Conservation (phyloP, 1,284 basidiomycete species). For the Ustilago cynodontis region DNA sequence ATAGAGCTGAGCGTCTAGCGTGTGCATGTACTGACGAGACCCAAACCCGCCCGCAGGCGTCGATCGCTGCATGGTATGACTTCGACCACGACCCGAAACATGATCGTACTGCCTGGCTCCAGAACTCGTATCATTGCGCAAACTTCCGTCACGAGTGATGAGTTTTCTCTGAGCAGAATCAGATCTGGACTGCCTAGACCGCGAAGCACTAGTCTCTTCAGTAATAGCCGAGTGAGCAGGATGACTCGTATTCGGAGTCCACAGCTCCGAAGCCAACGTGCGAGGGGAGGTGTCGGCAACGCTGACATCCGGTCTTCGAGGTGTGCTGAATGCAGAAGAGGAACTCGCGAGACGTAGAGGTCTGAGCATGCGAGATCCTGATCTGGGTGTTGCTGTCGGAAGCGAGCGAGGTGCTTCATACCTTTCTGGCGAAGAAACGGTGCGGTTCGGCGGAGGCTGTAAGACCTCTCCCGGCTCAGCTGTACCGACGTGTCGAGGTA, state of each 20-base stretch:
- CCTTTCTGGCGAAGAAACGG: background rate
- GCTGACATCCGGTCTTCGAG: constrained; percentile 15
- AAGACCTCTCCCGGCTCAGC: background rate
- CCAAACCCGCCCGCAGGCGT: background rate
- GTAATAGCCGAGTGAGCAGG: constrained; percentile 21
- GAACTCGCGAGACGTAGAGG: constrained; percentile 15
- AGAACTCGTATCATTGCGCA: background rate
- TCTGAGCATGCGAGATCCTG: background rate
- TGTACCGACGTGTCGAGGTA: too few species aligned
- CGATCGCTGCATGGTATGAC: background rate
- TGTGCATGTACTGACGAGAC: too few species aligned
- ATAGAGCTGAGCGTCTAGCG: background rate
- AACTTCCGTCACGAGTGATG: background rate
- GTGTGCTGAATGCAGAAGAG: background rate
- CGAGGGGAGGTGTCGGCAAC: constrained; percentile 15
- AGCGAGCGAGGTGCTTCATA: background rate
- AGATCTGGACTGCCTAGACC: background rate
- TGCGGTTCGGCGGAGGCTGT: background rate
- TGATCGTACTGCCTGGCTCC: background rate
- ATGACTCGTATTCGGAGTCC: constrained; percentile 24
- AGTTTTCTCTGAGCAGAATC: background rate
- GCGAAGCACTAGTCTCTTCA: constrained; percentile 17
- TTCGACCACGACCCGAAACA: background rate
- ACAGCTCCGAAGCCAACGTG: constrained; percentile 17
- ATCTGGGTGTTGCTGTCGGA: background rate